These are phyloP conservation scores for Graphium sp. DNA, from an alignment of 2,329 filamentous ascomycete species.

Conservation along the genomic window DNA sequence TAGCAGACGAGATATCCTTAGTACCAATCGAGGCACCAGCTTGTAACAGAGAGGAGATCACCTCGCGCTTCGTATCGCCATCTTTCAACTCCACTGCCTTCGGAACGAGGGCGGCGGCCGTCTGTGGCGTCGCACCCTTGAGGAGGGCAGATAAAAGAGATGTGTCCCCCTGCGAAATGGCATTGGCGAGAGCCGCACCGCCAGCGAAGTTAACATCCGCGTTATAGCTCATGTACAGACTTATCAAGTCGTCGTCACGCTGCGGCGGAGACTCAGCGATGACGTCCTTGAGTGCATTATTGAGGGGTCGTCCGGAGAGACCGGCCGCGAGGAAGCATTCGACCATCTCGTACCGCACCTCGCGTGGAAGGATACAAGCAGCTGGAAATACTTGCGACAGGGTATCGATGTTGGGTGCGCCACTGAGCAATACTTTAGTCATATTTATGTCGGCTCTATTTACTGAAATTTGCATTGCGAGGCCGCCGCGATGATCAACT, in stretches of 20 bases:
- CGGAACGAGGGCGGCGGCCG: slow-evolving; percentile 27
- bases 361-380: slow-evolving; percentile 21
- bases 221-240: slow-evolving; percentile 30
- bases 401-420: slow-evolving; percentile 27
- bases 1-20: slow-evolving; percentile 21
- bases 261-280: slow-evolving; percentile 27
- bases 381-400: slow-evolving; percentile 30
- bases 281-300: slow-evolving; percentile 32
- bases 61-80: slow-evolving; percentile 22
- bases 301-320: slow-evolving; percentile 25
- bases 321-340: slow-evolving; percentile 31
- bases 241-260: slow-evolving; percentile 33
- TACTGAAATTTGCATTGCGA: slow-evolving; percentile 32
- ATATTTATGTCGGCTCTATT: slow-evolving; percentile 24
- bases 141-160: slow-evolving; percentile 26
- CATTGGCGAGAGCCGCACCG: slow-evolving; percentile 27
- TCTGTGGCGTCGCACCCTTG: slow-evolving; percentile 25
- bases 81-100: slow-evolving; percentile 28
- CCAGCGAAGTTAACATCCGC: slow-evolving; percentile 37
- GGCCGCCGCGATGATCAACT: slow-evolving; percentile 30
- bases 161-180: slow-evolving; percentile 30
- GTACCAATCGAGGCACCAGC: slow-evolving; percentile 25
- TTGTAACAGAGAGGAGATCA: slow-evolving; percentile 26
- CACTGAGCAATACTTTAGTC: slow-evolving; percentile 25
- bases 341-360: slow-evolving; percentile 28